Conservation (phyloP, 257 asterid species). For the Solanum piurae region DNA sequence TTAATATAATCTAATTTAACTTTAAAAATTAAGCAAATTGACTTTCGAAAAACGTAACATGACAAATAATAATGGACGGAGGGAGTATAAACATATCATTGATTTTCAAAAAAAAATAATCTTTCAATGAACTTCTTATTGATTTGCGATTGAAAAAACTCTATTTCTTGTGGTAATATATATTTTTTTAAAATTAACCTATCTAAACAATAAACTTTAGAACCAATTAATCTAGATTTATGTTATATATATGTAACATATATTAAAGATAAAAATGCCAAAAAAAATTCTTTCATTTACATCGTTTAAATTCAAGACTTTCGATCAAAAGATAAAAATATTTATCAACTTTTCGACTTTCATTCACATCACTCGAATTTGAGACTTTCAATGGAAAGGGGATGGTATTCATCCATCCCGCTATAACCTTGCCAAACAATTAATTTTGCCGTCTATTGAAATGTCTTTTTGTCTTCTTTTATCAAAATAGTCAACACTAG, state of each 20-base stretch:
- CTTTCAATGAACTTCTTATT: not conserved
- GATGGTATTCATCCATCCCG: too few species aligned
- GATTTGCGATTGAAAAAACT: not conserved
- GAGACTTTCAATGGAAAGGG: not conserved
- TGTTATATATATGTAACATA: not conserved
- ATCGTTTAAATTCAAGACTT: rapidly evolving
- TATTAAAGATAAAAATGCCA: not conserved
- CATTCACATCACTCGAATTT: not conserved
- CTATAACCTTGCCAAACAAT: not conserved
- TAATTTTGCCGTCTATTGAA: not conserved
- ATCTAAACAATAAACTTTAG: not conserved
- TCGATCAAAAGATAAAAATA: rapidly evolving
- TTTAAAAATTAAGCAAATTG: too few species aligned
- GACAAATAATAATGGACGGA: too few species aligned
- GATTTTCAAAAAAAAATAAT: too few species aligned
- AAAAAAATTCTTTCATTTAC: not conserved
- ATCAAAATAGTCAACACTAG: not conserved
- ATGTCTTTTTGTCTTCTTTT: not conserved
- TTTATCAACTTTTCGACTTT: not conserved
- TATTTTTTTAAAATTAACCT: too few species aligned
- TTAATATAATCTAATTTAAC: too few species aligned
- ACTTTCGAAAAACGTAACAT: too few species aligned
- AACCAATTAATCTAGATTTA: not conserved
- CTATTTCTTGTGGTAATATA: not conserved
- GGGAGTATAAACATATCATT: too few species aligned